phyloP scores from a whole-genome alignment of 2,329 filamentous ascomycete genomes.

The Cladosporium cucumerinum region DNA sequence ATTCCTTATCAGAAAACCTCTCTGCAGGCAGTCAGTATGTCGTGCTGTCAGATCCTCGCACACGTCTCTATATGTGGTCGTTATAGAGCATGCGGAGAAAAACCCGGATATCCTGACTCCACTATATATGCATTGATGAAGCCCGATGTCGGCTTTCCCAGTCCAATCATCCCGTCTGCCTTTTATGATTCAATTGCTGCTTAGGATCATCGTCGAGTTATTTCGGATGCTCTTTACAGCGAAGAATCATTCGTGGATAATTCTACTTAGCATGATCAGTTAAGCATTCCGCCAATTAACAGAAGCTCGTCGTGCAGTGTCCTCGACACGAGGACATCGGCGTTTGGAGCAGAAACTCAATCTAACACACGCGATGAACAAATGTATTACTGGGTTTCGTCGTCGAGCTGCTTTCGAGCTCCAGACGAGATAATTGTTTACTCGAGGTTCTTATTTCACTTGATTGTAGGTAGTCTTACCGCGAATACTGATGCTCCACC shows the following conservation, averaged over 20 bases:
- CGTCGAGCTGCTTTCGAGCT: not conserved
- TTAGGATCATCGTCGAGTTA: not conserved
- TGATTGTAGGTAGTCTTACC: not conserved
- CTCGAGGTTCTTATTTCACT: not conserved
- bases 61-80: not conserved
- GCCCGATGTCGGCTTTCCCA: not conserved
- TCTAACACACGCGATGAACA: not conserved
- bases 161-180: not conserved
- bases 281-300: not conserved
- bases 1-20: not conserved
- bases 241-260: not conserved
- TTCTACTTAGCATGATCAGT: not conserved
- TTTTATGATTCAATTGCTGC: not conserved
- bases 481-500: not conserved
- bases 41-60: not conserved
- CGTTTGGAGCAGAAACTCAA: not conserved
- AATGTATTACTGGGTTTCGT: not conserved
- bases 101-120: not conserved
- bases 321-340: not conserved
- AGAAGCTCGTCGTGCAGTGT: not conserved
- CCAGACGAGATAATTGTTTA: not conserved
- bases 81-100: not conserved
- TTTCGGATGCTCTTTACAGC: slow-evolving; percentile 3
- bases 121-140: not conserved
- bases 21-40: not conserved